Evolutionary conservation across 1,284 basidiomycete species (phyloP), one percentile per base, ranked within the genome.

Genomic region (Rhodotorula sp.): DNA sequence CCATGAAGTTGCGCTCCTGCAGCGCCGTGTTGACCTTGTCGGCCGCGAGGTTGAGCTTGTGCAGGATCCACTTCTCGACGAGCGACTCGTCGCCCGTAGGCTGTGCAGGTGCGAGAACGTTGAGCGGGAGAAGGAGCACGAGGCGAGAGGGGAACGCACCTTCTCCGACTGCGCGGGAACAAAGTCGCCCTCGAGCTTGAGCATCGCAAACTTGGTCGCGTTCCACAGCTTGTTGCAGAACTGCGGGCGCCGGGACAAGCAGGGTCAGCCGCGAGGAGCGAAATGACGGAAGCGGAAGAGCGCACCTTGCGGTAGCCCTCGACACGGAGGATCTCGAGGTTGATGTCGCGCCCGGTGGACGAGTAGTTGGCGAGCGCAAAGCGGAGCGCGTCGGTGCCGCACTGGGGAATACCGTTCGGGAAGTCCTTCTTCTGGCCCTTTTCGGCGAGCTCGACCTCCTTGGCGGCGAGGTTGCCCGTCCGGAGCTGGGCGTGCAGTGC

Each of bases 211-310:
- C 82, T 96, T 96, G 70, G 95, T 99, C 1, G 97, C 97, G 81
- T 99, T 99, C 88, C 97, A 99, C 41, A 99, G 89, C 85, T 99
- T 99, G 86, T 99, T 99, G 85, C 97, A 99, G 86, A 98, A 97
- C 83, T 76, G 58, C n/a, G 7, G 7, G n/a, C 5, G 39, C 1
- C 12, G 10, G 1, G 8, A 34, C 10, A 3, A 32, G n/a, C 51
- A 22, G 29, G 19, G 25, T 44, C 27, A 29, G 34, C 39, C 1
- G 3, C 6, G 1, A 34, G 39, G 8, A 29, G 27, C 19, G 25
- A 19, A 8, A 10, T 15, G 39, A 32, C 56, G 32, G 32, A 0
- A 48, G 22, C 27, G 8, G n/a, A 3, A 22, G 51, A 27, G 37
- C 77, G 57, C 60, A 78, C 82, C 79, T 99, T 99, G 82, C 97